phyloP scores from a whole-genome alignment of 1,284 basidiomycete species.

The Ceratorhiza oryzae-sativae region DNA sequence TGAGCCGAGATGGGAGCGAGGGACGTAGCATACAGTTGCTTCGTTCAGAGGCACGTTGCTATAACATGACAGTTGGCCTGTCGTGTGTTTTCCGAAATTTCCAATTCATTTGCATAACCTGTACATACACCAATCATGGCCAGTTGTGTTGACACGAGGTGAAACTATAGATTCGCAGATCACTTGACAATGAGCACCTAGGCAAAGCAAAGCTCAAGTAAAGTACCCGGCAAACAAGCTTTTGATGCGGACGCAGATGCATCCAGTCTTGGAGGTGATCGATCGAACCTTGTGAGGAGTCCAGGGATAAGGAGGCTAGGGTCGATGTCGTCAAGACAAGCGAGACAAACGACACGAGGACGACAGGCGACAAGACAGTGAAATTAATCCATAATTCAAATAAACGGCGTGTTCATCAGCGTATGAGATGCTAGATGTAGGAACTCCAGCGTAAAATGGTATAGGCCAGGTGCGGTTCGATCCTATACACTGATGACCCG shows the following conservation, averaged over 20 bases:
- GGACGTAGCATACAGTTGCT: background rate
- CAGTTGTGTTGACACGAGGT: conserved; percentile 12
- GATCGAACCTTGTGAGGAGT: conserved; percentile 26
- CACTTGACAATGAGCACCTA: conserved; percentile 10
- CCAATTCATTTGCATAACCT: conserved; percentile 18
- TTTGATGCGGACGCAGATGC: conserved; percentile 23
- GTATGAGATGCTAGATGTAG: background rate
- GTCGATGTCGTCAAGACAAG: conserved; percentile 29
- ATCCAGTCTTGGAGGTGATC: conserved; percentile 17
- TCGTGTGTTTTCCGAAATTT: conserved; percentile 1
- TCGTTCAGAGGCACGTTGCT: conserved; percentile 20
- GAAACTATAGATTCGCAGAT: background rate
- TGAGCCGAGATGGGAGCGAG: conserved; percentile 13
- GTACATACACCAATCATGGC: conserved; percentile 12
- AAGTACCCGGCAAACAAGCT: conserved; percentile 14
- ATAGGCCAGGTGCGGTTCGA: conserved; percentile 6
- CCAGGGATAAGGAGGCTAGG: conserved; percentile 17
- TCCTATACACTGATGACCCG: conserved; percentile 51
- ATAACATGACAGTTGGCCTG: conserved; percentile 1
- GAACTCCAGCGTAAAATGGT: conserved; percentile 15
- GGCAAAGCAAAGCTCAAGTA: background rate
- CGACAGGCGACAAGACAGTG: conserved; percentile 13
- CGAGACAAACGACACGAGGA: conserved; percentile 29
- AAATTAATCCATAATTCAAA: conserved; percentile 34
- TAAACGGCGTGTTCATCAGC: conserved; percentile 16